A percentile compares a stretch with the other conserved stretches of the same genome.
Conservation (phyloP, 2,329 filamentous ascomycete genomes). For the Colletotrichum spinosum region DNA sequence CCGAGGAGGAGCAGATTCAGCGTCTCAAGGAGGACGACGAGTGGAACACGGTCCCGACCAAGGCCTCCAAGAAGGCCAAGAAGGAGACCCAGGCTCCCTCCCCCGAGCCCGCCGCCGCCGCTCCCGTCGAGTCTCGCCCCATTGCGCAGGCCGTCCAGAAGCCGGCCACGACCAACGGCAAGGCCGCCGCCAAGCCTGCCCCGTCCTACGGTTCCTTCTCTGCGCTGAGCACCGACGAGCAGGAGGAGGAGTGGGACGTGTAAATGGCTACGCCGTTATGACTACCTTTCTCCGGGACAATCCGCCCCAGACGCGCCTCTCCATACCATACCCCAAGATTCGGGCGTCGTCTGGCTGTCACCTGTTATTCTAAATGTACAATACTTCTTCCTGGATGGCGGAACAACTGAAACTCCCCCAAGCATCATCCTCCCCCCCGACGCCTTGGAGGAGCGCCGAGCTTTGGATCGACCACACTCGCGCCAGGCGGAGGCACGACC, state of each 20-base stretch:
- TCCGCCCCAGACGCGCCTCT: conserved; percentile 17
- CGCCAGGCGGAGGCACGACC: conserved; percentile 18
- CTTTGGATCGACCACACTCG: conserved; percentile 21
- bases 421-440: conserved; percentile 20
- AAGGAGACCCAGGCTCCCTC: conserved; percentile 54
- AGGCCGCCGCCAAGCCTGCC: conserved; percentile 45
- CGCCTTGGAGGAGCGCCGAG: conserved; percentile 24
- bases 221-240: conserved; percentile 57
- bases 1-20: conserved; percentile 73
- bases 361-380: conserved; percentile 38
- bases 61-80: conserved; percentile 56
- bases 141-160: conserved; percentile 47
- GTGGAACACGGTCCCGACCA: conserved; percentile 70
- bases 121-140: conserved; percentile 36
- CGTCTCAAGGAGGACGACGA: conserved; percentile 65
- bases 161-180: conserved; percentile 42
- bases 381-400: conserved; percentile 37
- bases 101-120: conserved; percentile 45
- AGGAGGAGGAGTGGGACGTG: conserved; percentile 65
- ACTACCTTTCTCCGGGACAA: conserved; percentile 29
- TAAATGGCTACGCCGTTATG: conserved; percentile 41
- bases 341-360: conserved; percentile 31
- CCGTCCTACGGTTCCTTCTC: conserved; percentile 58
- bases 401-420: conserved; percentile 15
- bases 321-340: background rate